phyloP scores from a whole-genome alignment of 1,139 yeast species.

The Pneumocystis wakefieldiae region DNA sequence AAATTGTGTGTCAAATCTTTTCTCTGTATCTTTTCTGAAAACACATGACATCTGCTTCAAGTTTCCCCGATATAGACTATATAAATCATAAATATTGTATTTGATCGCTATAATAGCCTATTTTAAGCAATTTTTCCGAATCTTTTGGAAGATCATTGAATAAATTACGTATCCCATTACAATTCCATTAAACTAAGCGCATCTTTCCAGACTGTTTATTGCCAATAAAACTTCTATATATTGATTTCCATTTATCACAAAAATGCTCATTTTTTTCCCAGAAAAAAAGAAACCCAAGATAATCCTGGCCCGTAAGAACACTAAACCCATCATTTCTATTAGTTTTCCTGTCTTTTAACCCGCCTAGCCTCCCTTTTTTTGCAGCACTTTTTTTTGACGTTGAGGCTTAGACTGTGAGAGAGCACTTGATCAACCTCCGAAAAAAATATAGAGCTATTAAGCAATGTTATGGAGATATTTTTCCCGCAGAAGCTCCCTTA shows the following conservation, averaged over 20 bases:
- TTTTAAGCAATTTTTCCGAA: neutral
- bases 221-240: neutral
- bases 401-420: no score
- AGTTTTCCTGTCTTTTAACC: neutral
- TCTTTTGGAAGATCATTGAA: conserved; percentile 1
- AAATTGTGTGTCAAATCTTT: conserved; percentile 34
- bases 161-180: conserved; percentile 10
- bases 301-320: neutral
- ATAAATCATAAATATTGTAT: conserved; percentile 1
- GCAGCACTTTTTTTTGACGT: neutral
- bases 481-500: neutral
- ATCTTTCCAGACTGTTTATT: neutral
- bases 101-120: conserved; percentile 2
- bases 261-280: neutral
- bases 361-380: neutral
- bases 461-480: neutral
- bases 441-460: neutral
- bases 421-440: no score
- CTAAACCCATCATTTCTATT: neutral
- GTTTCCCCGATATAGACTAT: conserved; percentile 32
- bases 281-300: neutral
- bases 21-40: conserved; percentile 64
- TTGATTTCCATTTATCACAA: neutral
- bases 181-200: conserved; percentile 13
- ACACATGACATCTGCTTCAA: conserved; percentile 64